Conservation (phyloP, 2,329 filamentous ascomycete species). For the Stagonosporopsis vannaccii region DNA sequence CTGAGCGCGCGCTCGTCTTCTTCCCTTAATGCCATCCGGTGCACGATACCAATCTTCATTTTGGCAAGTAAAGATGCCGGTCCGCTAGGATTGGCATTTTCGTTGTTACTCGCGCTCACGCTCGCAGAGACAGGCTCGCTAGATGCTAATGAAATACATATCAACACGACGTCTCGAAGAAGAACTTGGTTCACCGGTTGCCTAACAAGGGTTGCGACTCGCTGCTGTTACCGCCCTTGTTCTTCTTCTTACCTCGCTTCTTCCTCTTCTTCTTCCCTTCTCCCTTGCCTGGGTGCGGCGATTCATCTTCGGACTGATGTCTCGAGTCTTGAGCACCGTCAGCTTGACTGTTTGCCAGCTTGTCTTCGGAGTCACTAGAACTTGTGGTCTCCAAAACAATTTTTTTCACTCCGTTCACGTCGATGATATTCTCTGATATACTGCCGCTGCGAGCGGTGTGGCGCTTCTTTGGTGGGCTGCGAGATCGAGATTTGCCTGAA, state of each 20-base stretch:
- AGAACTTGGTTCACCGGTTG: constrained; percentile 14
- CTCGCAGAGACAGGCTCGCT: background rate
- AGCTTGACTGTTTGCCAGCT: constrained; percentile 23
- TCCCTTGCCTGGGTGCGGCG: constrained; percentile 33
- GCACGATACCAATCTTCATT: background rate
- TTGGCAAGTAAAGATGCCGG: background rate
- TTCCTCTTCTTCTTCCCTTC: constrained; percentile 49
- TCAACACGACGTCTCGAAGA: constrained; percentile 12
- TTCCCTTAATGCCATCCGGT: background rate
- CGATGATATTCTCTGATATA: constrained; percentile 80
- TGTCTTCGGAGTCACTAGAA: constrained; percentile 55
- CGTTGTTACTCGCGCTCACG: background rate
- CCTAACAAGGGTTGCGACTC: constrained; percentile 46
- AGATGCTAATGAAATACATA: background rate
- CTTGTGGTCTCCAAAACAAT: constrained; percentile 75
- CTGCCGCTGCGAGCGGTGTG: constrained; percentile 73
- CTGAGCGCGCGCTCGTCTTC: background rate
- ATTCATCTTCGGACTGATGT: constrained; percentile 31
- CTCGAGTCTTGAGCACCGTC: constrained; percentile 31
- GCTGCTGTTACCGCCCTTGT: constrained; percentile 36
- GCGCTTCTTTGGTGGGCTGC: constrained; percentile 43
- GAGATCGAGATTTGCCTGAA: constrained; percentile 33
- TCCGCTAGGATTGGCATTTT: background rate
- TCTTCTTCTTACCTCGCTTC: constrained; percentile 49
- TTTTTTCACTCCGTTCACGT: constrained; percentile 77